Conservation (phyloP, 345 rosid species). For the Rhodomyrtus tomentosa region DNA sequence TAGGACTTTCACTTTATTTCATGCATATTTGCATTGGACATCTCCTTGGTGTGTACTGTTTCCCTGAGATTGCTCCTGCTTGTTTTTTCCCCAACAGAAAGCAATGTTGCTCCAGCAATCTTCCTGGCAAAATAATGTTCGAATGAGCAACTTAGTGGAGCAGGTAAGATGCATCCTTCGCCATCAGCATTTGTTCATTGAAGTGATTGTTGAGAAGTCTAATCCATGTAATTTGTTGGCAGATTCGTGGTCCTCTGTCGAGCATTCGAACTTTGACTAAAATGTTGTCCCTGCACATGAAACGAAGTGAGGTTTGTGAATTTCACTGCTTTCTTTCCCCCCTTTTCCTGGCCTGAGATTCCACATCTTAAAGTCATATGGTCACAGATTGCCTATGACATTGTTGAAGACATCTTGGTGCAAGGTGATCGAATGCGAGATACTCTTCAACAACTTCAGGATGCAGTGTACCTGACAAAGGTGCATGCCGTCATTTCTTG, state of each 20-base stretch:
- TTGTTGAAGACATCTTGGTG: constrained; percentile 64
- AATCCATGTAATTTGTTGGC: background rate
- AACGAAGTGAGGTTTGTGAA: constrained; percentile 63
- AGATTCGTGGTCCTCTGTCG: constrained; percentile 86
- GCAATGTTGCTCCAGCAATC: constrained; percentile 76
- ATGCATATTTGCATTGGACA: background rate
- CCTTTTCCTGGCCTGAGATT: background rate
- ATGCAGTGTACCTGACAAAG: constrained; percentile 84
- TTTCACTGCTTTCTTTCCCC: background rate
- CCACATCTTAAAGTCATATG: background rate
- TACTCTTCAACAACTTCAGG: constrained; percentile 83
- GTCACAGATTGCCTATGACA: constrained; percentile 64
- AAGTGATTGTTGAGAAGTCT: background rate
- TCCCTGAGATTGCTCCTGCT: background rate
- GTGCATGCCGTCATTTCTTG: constrained; percentile 6
- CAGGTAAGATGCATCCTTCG: constrained; percentile 34
- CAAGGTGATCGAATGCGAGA: constrained; percentile 61
- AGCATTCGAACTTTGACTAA: constrained; percentile 68
- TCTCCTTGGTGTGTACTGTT: background rate
- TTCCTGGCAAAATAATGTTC: constrained; percentile 81
- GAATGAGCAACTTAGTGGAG: constrained; percentile 82
- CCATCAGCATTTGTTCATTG: background rate
- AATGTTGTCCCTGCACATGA: constrained; percentile 63
- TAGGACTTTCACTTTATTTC: background rate
- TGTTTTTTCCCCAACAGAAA: constrained; percentile 30